These are phyloP conservation scores for Omphalotus olearius DNA, from an alignment of 1,284 basidiomycete species.

Conservation along the genomic window DNA sequence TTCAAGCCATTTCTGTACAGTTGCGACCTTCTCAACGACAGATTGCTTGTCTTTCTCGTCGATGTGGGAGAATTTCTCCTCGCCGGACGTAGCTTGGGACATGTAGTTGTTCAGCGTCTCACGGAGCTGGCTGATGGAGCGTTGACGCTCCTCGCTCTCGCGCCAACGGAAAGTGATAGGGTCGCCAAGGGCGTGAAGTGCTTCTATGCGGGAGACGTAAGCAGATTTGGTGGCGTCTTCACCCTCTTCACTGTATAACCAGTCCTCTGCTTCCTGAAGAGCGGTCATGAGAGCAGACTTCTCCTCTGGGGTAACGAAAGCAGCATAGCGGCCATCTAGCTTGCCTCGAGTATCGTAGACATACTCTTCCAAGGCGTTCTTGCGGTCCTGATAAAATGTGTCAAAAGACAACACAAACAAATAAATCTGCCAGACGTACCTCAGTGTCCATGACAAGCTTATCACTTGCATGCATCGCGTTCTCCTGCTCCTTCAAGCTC, in stretches of 20 bases:
- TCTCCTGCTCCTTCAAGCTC: constrained; percentile 72
- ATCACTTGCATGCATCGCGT: constrained; percentile 83
- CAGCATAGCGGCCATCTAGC: constrained; percentile 80
- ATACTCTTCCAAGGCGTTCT: constrained; percentile 97
- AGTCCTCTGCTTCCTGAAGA: constrained; percentile 82
- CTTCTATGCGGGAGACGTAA: constrained; percentile 78
- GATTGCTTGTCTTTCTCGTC: constrained; percentile 81
- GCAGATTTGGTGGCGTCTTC: constrained; percentile 92
- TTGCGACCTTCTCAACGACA: constrained; percentile 79
- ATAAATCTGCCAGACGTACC: constrained; percentile 39
- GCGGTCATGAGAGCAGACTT: constrained; percentile 70
- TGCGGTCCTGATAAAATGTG: constrained; percentile 65
- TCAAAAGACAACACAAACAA: background rate
- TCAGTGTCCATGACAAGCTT: constrained; percentile 95
- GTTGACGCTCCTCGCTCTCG: constrained; percentile 78
- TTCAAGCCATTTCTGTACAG: constrained; percentile 89
- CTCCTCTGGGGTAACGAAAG: constrained; percentile 71
- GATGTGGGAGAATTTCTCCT: constrained; percentile 87
- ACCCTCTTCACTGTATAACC: constrained; percentile 94
- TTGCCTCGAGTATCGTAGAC: constrained; percentile 92
- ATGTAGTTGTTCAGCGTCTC: constrained; percentile 85
- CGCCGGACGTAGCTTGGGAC: constrained; percentile 71
- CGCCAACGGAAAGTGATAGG: constrained; percentile 78
- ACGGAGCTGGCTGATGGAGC: constrained; percentile 69
- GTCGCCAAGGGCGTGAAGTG: constrained; percentile 80